Evolutionary conservation across 768 basidiomycete species (phyloP), one percentile per base, ranked within the genome.

Genomic region (Amanita jacksonii): DNA sequence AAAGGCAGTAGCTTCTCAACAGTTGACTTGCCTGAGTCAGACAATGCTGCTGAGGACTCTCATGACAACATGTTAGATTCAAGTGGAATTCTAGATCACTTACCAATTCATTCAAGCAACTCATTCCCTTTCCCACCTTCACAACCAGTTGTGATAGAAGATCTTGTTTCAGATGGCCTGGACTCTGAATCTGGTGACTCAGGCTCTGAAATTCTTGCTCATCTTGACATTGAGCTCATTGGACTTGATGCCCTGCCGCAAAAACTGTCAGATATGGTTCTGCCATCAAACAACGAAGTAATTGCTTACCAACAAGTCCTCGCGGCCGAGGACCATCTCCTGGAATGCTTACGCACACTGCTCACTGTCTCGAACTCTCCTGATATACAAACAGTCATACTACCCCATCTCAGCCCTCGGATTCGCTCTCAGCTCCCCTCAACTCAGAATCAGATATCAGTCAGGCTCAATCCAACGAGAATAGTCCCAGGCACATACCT

Each of bases 381-480:
- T 7, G 37, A 38, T 38, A 38, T 38, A 23, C 37, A 38, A 38
- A 38, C n/a, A 23, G 37, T 38, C 10, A 12, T 38, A 12, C 19
- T 23, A 23, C 37, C 37, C 10, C 37, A 38, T 23, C 37, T 38
- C 19, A 38, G 37, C 37, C 37, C 37, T 38, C 37, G 37, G 37
- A 38, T 38, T 23, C 37, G 20, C 20, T 38, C 37, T 13, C 37
- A 38, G 19, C 37, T 38, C 37, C 37, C 37, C 22, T 20, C 37
- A 38, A 38, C 35, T 37, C 18, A 15, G 35, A 37, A 37, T 19
- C 23, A 37, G 35, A 20, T 37, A 37, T 37, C 35, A 37, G 35
- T 15, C 35, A 37, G 35, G 5, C 35, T 37, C 35, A 19, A 37
- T 37, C 35, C 22, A 23, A 38, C n/a, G 37, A 38, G 19, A 38